phyloP scores from a whole-genome alignment of 2,329 filamentous ascomycete species.

The Stachybotrys chartarum region DNA sequence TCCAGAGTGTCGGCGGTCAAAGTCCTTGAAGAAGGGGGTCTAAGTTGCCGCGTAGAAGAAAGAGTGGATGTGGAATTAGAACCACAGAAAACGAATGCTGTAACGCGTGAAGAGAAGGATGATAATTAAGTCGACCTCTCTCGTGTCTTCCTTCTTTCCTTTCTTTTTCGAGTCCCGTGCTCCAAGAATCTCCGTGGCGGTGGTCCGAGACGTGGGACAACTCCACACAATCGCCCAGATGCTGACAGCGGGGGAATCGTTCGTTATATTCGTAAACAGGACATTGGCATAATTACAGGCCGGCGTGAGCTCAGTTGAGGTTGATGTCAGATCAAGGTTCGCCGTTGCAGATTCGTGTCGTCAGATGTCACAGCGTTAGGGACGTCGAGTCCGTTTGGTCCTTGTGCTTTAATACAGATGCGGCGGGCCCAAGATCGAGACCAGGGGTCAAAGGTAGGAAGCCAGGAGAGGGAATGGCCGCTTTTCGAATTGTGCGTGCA shows the following conservation, averaged over 20 bases:
- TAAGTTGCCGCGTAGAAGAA: conserved; percentile 11
- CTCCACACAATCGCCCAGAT: conserved; percentile 13
- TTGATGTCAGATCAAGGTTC: background rate
- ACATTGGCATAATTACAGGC: conserved; percentile 18
- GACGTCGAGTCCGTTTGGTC: background rate
- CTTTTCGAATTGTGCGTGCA: conserved; percentile 6
- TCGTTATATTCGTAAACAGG: conserved; percentile 23
- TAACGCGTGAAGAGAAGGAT: conserved; percentile 10
- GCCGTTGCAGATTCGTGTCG: background rate
- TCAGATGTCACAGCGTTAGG: background rate
- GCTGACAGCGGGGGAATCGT: conserved; percentile 12
- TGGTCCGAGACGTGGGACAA: conserved; percentile 9
- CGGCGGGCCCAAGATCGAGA: background rate
- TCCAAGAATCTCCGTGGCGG: conserved; percentile 2
- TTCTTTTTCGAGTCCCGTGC: background rate
- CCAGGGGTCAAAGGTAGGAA: background rate
- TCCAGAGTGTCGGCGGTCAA: conserved; percentile 9
- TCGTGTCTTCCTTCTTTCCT: background rate
- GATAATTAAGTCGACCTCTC: background rate
- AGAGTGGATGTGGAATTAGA: conserved; percentile 9
- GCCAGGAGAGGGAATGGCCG: conserved; percentile 3
- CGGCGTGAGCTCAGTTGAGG: background rate
- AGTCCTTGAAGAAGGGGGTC: background rate
- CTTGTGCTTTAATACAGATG: background rate
- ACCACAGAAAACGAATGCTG: conserved; percentile 26